These are phyloP conservation scores for Hirschioporus abietinus DNA, from an alignment of 768 basidiomycete species.

Conservation along the genomic window DNA sequence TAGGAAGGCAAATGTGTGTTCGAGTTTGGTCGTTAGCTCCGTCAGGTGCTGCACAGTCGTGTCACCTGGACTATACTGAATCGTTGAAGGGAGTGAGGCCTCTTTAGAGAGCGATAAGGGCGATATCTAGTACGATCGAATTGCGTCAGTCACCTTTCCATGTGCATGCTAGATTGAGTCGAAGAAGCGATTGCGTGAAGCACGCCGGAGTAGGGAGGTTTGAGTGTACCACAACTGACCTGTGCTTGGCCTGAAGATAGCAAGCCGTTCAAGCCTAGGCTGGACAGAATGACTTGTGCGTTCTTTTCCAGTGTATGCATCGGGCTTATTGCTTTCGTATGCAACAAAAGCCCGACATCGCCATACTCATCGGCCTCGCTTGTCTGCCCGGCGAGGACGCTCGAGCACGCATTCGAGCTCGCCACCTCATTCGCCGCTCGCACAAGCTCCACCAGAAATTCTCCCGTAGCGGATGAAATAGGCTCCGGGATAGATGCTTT, in stretches of 20 bases:
- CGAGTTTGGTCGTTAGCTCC: slow-evolving; percentile 14
- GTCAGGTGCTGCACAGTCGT: slow-evolving; percentile 6
- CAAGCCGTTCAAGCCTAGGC: slow-evolving; percentile 9
- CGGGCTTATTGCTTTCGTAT: slow-evolving; percentile 27
- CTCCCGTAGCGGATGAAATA: not conserved
- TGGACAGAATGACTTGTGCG: slow-evolving; percentile 14
- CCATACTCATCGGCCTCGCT: slow-evolving; percentile 55
- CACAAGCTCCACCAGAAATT: slow-evolving; percentile 31
- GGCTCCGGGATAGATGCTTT: not conserved
- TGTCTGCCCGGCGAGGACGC: slow-evolving; percentile 45
- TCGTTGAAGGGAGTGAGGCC: not conserved
- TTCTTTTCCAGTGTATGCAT: slow-evolving; percentile 23
- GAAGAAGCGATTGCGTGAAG: slow-evolving; percentile 13
- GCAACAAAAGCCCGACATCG: slow-evolving; percentile 49
- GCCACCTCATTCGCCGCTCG: slow-evolving; percentile 35
- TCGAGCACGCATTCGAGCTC: slow-evolving; percentile 37
- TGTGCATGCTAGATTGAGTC: slow-evolving; percentile 12
- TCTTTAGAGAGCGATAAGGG: not conserved
- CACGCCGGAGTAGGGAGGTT: slow-evolving; percentile 15
- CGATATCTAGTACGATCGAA: slow-evolving; percentile 3
- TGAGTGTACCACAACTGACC: slow-evolving; percentile 15
- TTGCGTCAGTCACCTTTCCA: not conserved
- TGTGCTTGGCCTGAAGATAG: slow-evolving; percentile 4
- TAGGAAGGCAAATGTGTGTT: slow-evolving; percentile 25
- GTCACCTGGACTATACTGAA: slow-evolving; percentile 10